Percentiles rank a stretch among this genome's conserved stretches.
phyloP scores from a whole-genome alignment of 768 basidiomycete species.

The Lactarius indigo region DNA sequence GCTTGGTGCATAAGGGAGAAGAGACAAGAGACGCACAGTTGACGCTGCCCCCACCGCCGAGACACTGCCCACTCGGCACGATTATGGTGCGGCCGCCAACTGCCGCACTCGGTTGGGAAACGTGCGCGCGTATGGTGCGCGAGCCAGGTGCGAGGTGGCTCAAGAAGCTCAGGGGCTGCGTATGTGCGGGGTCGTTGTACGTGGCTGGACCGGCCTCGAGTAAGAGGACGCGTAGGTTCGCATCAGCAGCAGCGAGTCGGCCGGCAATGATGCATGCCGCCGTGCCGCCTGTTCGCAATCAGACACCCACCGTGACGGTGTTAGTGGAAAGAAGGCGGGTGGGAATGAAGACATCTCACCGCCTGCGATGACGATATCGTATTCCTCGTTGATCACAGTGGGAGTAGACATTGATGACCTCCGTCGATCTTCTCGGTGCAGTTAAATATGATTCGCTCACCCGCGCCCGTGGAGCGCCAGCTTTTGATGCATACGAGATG shows the following conservation, averaged over 20 bases:
- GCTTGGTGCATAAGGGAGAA: background rate
- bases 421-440: no score
- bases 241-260: conserved; percentile 50
- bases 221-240: conserved; percentile 52
- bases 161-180: conserved; percentile 52
- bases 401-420: no score
- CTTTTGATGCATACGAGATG: no score
- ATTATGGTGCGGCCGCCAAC: conserved; percentile 42
- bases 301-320: background rate
- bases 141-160: conserved; percentile 38
- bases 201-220: conserved; percentile 57
- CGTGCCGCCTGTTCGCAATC: conserved; percentile 36
- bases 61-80: conserved; percentile 44
- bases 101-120: conserved; percentile 38
- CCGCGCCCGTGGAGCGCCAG: no score
- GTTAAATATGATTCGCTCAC: no score
- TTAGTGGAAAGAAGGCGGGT: background rate
- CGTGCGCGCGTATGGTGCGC: conserved; percentile 44
- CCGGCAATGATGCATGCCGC: conserved; percentile 54
- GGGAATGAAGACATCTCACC: conserved; percentile 10
- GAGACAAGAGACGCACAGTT: conserved; percentile 42
- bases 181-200: conserved; percentile 41
- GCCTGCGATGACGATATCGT: conserved; percentile 17
- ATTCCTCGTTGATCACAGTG: no score
- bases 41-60: conserved; percentile 61